A percentile compares a stretch with the other conserved stretches of the same genome.
Conservation (phyloP, 2,329 filamentous ascomycete species). For the Calonectria honghensis region DNA sequence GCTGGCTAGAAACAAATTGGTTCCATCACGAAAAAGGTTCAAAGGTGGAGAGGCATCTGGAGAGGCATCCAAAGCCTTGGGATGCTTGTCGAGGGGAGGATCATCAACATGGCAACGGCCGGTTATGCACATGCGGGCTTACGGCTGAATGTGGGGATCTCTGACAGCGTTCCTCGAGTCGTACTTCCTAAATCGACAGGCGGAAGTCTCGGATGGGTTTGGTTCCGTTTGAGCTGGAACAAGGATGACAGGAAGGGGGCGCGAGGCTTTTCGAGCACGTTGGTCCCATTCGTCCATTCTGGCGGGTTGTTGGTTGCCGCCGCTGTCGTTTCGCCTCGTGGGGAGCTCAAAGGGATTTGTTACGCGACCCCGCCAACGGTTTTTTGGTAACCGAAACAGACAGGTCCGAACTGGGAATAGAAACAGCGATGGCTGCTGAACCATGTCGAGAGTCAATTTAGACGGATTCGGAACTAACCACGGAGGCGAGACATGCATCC, state of each 20-base stretch:
- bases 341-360: background rate
- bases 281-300: background rate
- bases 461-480: background rate
- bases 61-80: conserved; percentile 8
- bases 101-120: conserved; percentile 18
- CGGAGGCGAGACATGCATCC: background rate
- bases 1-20: background rate
- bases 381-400: conserved; percentile 14
- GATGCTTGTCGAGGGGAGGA: conserved; percentile 17
- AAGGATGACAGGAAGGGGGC: background rate
- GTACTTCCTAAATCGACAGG: background rate
- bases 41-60: background rate
- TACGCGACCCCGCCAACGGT: background rate
- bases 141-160: conserved; percentile 2
- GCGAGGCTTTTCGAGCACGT: background rate
- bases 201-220: background rate
- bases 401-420: background rate
- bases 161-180: background rate
- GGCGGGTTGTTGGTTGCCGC: background rate
- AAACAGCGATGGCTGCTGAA: background rate
- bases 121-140: conserved; percentile 19
- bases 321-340: background rate
- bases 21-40: background rate
- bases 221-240: background rate
- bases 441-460: background rate